Evolutionary conservation across 2,329 filamentous ascomycete species (phyloP), one percentile per base, ranked within the genome.

Genomic region (Neofusicoccum kwambonambiense): DNA sequence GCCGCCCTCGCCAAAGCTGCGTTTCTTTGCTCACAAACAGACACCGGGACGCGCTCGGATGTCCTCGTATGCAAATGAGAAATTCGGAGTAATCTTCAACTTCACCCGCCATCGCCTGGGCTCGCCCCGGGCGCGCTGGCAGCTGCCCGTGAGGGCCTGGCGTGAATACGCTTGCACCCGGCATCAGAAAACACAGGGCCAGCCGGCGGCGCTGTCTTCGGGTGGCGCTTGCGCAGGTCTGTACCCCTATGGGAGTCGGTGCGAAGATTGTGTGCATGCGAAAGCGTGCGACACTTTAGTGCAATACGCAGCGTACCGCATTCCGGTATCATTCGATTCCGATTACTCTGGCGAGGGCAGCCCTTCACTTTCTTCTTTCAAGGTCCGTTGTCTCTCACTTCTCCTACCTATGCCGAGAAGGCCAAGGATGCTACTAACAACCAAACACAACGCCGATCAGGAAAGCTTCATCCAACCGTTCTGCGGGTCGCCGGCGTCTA

Each of bases 41-140:
- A 84, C 80, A 70, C 71, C 74, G 72, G 68, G 69, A 60, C 67
- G 58, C 57, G 64, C 62, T 68, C 64, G 71, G 71, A 64, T 62
- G 65, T 74, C 77, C 71, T 47, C 17, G 12, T 13, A 54, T 45
- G 91, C 92, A 93, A 92, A 92, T 93, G 91, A 92, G 91, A 95
- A 95, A 95, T 94, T 95, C 91, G 91, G 92, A 95, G 92, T 90
- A 95, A 89, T 93, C 90, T 93, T 92, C 91, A 92, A 77, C 75
- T 78, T 81, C 76, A 78, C 79, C 80, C 66, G 70, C 76, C 75
- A 77, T 74, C 75, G 75, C 74, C 72, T 70, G 70, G 41, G 70
- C 71, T 67, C 68, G 68, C 66, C 65, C 64, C 45, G 70, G 70
- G 45, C 51, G 76, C 73, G 75, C 74, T 79, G 78, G 76, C 78